Base-by-base conservation (phyloP, 495 filamentous ascomycete species). In the Trichoderma erinaceum region DNA sequence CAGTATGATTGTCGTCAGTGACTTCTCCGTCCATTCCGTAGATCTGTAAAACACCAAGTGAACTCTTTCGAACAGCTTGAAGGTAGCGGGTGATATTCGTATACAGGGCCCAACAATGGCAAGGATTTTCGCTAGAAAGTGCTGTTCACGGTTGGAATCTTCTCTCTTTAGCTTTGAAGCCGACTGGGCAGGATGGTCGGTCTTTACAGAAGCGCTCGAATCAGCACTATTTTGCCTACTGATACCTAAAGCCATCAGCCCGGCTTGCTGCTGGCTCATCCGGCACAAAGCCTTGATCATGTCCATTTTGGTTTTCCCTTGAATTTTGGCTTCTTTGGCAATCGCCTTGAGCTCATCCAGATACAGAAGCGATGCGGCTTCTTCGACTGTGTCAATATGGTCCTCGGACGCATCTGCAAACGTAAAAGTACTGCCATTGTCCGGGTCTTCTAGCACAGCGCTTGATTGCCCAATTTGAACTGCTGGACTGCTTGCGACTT, bases 11-110 rank as follows among this genome's bases (percentile, higher is more conserved):
- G 93, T 94, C 2, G 92, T 97, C 3, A 99, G 84, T 13, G 94
- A 97, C 72, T 97, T 97, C 72, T 97, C 95, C 0, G 93, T 95
- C 93, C 94, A 98, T 75, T 97, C 93, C 0, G 93, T 96, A 35
- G 93, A 97, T 41, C 93, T 84, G 74, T 97, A 97, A 74, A 97
- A 98, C 64, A 99, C 93, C 8, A 99, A 78, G 77, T 98, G 94
- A 1, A 97, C 92, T 41, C 95, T 86, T 74, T 97, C 93, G 72
- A 99, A 99, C 5, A 99, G 84, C 68, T 87, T 90, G 67, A 92
- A 85, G n/a, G 88, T 84, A 10, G 87, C 80, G 1, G 87, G 76
- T 1, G 92, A 88, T 18, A 99, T 88, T 48, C 94, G 82, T 64
- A 97, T 90, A 68, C 92, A 93, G 41, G 90, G 87, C 0, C 95